phyloP scores from a whole-genome alignment of 2,329 filamentous ascomycete genomes.

The Apiospora pterosperma region DNA sequence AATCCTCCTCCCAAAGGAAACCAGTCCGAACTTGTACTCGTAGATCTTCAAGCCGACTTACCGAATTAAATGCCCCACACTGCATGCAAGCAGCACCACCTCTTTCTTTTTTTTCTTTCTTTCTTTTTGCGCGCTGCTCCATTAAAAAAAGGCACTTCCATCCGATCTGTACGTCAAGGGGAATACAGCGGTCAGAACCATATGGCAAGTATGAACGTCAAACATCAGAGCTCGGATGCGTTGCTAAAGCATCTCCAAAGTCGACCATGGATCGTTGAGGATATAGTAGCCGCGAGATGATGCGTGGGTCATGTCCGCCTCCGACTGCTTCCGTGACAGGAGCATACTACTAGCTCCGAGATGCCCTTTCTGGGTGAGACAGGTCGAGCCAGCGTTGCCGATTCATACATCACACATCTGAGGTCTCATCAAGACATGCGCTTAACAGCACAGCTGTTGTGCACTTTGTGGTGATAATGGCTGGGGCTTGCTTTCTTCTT shows the following conservation, averaged over 20 bases:
- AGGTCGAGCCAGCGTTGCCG: not conserved
- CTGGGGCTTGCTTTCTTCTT: not conserved
- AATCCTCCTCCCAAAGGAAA: not conserved
- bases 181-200: conserved; percentile 1
- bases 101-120: not conserved
- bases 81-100: not conserved
- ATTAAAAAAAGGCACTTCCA: not conserved
- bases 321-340: not conserved
- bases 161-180: not conserved
- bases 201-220: not conserved
- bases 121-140: not conserved
- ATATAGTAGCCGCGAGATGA: not conserved
- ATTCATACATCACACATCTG: not conserved
- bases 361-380: not conserved
- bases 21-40: too few species aligned
- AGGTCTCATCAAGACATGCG: not conserved
- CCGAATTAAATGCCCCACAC: not conserved
- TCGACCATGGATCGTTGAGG: not conserved
- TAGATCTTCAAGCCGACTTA: not conserved
- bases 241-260: not conserved
- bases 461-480: not conserved
- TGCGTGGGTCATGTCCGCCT: not conserved
- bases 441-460: not conserved
- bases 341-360: conserved; percentile 1
- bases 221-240: not conserved